A percentile compares a stretch with the other conserved stretches of the same genome.
phyloP scores from a whole-genome alignment of 2,329 filamentous ascomycete species.

The Didymella sp. region DNA sequence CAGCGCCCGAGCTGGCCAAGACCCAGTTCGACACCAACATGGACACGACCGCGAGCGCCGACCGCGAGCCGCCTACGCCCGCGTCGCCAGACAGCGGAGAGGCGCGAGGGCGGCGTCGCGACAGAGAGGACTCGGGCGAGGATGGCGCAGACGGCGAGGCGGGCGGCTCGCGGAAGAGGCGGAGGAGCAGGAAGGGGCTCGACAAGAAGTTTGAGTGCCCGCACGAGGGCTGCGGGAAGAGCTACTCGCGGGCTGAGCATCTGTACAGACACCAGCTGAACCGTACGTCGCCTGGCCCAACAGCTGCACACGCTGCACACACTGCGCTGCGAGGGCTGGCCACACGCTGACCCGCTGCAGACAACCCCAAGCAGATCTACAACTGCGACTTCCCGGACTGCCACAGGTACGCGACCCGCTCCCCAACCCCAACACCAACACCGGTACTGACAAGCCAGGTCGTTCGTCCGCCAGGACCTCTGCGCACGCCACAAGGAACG shows the following conservation, averaged over 20 bases:
- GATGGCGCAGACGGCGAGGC: slow-evolving; percentile 36
- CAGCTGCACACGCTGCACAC: not conserved
- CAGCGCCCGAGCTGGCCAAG: slow-evolving; percentile 47
- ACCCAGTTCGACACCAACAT: slow-evolving; percentile 46
- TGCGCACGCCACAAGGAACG: slow-evolving; percentile 70
- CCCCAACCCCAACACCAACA: no score
- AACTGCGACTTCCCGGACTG: slow-evolving; percentile 92
- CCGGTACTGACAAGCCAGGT: slow-evolving; percentile 51
- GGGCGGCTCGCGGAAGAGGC: slow-evolving; percentile 60
- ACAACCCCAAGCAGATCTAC: slow-evolving; percentile 94
- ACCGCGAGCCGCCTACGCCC: slow-evolving; percentile 41
- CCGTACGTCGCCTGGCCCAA: slow-evolving; percentile 62
- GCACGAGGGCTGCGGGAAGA: slow-evolving; percentile 88
- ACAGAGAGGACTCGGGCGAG: slow-evolving; percentile 41
- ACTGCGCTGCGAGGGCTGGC: not conserved
- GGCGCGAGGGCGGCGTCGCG: slow-evolving; percentile 48
- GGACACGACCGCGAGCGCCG: slow-evolving; percentile 39
- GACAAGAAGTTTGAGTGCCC: slow-evolving; percentile 78
- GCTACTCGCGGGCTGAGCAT: slow-evolving; percentile 95
- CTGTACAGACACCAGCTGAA: slow-evolving; percentile 96
- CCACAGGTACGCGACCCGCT: slow-evolving; percentile 54
- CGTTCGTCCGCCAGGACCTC: slow-evolving; percentile 92
- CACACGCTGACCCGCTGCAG: slow-evolving; percentile 52
- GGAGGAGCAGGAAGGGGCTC: slow-evolving; percentile 76
- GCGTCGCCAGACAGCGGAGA: slow-evolving; percentile 47